Evolutionary conservation across 2,329 filamentous ascomycete genomes (phyloP).

Genomic region (Annulohypoxylon truncatum): DNA sequence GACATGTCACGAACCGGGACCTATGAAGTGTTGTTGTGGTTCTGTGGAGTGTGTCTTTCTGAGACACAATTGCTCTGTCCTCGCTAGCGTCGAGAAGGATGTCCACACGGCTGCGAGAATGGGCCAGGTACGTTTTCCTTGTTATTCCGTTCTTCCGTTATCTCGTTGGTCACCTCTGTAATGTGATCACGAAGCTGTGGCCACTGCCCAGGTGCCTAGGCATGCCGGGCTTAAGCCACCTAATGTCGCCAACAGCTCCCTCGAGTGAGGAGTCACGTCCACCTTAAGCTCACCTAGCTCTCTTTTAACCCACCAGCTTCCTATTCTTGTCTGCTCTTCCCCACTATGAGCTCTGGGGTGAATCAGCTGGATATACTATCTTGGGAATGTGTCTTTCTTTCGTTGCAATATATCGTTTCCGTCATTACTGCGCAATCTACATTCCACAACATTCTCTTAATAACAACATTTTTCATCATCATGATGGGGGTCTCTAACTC

Average conservation of each 20-base stretch:
- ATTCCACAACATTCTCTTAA: conserved; percentile 41
- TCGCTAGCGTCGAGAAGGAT: conserved; percentile 87
- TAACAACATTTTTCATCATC: conserved; percentile 20
- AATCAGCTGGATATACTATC: background rate
- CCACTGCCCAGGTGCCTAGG: background rate
- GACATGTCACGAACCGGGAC: conserved; percentile 46
- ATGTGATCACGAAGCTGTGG: conserved; percentile 23
- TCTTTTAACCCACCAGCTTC: conserved; percentile 27
- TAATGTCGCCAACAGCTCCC: background rate
- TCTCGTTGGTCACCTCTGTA: background rate
- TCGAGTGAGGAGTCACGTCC: conserved; percentile 6
- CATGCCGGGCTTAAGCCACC: conserved; percentile 11
- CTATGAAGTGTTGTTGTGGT: conserved; percentile 85
- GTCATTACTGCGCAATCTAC: conserved; percentile 24
- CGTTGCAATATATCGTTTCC: conserved; percentile 25
- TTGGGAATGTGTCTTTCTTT: conserved; percentile 27
- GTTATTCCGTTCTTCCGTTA: conserved; percentile 7
- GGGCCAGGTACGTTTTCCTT: conserved; percentile 80
- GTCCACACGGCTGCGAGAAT: conserved; percentile 86
- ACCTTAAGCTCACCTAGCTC: conserved; percentile 8
- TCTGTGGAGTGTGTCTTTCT: conserved; percentile 81
- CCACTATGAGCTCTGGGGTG: background rate
- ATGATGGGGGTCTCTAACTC: conserved; percentile 56
- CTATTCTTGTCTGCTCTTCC: conserved; percentile 17
- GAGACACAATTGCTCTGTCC: conserved; percentile 79